Evolutionary conservation across 345 rosid genomes (phyloP), one percentile per base, ranked within the genome.

Genomic region (Odontarrhena argentea): DNA sequence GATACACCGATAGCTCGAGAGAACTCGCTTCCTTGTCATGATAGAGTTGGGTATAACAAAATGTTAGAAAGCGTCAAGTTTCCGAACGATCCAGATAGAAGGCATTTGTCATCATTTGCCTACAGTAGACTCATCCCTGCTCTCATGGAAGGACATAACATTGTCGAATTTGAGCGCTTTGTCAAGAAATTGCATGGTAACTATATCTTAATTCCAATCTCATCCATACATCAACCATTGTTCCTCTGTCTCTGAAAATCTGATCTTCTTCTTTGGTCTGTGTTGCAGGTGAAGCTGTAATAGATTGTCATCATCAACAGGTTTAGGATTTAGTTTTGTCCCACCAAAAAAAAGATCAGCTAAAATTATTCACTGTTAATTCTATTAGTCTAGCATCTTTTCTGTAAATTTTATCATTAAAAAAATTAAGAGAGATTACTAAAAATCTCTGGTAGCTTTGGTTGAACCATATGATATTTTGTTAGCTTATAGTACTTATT

Each of bases 101-200:
- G 85, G 59, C 94, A 87, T 67, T 69, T 88, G 62, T 85, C 76
- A 55, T 84, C 90, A 36, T 89, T 89, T 78, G 83, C 90, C 8
- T 89, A 89, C 77, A 84, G 82, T 59, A 89, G 96, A 77, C 99
- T 87, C 63, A 67, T 74, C 48, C 78, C 92, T 18, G 66, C 70
- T 76, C 96, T 95, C 34, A 79, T 89, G 93, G 94, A 91, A 78
- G 81, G 86, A 66, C 86, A 79, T 44, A 86, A 85, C 85, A 74
- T 87, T 61, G 55, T 80, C 48, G 96, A 95, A 71, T 89, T 95
- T 13, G 89, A 91, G 41, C 81, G 73, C 5, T 91, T 95, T 59
- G 84, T 91, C 77, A 91, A 87, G 78, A 85, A 87, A 77, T 83
- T 91, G 86, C 99, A 95, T 49, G 99, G 97, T 95, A 83, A 77